Percentiles rank a stretch among this genome's conserved stretches.
Evolutionary conservation across 2,329 filamentous ascomycete species (phyloP).

Genomic region (Aspergillus alliaceus): DNA sequence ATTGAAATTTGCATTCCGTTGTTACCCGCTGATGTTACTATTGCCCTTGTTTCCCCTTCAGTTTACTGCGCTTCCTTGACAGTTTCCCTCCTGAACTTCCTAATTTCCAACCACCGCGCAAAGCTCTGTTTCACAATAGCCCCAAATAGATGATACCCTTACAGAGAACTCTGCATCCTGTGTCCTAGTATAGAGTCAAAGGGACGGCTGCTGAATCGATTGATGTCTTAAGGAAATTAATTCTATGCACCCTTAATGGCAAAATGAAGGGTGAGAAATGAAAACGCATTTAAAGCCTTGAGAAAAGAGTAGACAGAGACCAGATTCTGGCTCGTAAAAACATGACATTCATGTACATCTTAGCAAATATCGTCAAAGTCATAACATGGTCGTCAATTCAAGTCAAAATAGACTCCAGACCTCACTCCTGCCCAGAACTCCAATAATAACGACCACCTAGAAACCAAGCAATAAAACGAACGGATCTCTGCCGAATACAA

Average conservation of each 20-base stretch:
- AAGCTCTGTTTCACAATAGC: not conserved
- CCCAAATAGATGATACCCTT: not conserved
- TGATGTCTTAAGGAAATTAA: no score
- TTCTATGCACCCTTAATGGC: no score
- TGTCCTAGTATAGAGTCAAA: not conserved
- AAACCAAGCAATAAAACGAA: not conserved
- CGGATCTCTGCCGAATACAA: not conserved
- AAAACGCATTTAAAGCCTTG: conserved; percentile 14
- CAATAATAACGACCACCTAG: conserved; percentile 23
- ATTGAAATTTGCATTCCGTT: not conserved
- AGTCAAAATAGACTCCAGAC: conserved; percentile 26
- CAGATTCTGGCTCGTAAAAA: conserved; percentile 31
- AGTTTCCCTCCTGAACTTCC: not conserved
- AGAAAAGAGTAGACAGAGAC: conserved; percentile 16
- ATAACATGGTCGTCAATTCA: conserved; percentile 26
- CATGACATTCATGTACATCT: conserved; percentile 42
- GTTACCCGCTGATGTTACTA: not conserved
- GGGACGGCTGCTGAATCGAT: not conserved
- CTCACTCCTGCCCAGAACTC: conserved; percentile 27
- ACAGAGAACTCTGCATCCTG: not conserved
- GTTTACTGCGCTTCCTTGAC: not conserved
- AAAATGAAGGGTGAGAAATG: not conserved
- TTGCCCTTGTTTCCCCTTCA: not conserved
- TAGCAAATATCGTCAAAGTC: conserved; percentile 35
- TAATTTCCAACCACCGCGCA: not conserved